Evolutionary conservation across 257 asterid species (phyloP), one percentile per base, ranked within the genome.

Genomic region (Przewalskia tangutica): DNA sequence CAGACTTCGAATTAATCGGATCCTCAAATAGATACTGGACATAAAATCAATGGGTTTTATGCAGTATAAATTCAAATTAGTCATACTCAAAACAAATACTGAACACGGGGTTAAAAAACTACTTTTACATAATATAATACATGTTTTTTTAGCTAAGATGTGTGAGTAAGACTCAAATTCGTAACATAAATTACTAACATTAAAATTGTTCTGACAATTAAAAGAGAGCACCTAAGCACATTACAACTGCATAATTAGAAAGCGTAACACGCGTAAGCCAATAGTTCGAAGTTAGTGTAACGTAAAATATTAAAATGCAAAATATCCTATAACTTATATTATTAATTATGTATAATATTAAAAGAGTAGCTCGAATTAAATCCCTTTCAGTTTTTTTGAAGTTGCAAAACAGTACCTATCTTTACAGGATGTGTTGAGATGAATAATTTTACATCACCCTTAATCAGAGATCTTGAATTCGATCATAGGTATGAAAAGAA

Each of bases 171-270:
- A 32, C 62, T 36, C 13, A 1, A n/a, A 10, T 53, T 70, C 50
- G 5, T 44, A 7, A 20, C 67, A 66, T 23, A 62, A 3, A 63
- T 18, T 46, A 32, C 17, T 0, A 42, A 36, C 14, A 71, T 38
- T 54, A 70, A 64, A 79, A 58, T 48, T 34, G 68, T 82, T 67
- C 8, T 67, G n/a, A 44, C 32, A 3, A 67, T 67, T 67, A 67
- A 67, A 7, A 10, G 5, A 67, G 27, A 67, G 68, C 70, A 64
- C 38, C 48, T 17, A 67, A 27, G 7, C 27, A 36, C 14, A 38
- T 66, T 42, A n/a, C 55, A 17, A 70, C 40, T 0, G 42, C 62
- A 20, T 48, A 73, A 50, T 50, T 73, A 73, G 60, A 48, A 73
- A 48, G 23, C 1, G 3, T 11, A 6, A 16, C 63, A 0, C 11